Base-by-base conservation (phyloP, 495 filamentous ascomycete genomes). In the Astrothelium macrocarpum region DNA sequence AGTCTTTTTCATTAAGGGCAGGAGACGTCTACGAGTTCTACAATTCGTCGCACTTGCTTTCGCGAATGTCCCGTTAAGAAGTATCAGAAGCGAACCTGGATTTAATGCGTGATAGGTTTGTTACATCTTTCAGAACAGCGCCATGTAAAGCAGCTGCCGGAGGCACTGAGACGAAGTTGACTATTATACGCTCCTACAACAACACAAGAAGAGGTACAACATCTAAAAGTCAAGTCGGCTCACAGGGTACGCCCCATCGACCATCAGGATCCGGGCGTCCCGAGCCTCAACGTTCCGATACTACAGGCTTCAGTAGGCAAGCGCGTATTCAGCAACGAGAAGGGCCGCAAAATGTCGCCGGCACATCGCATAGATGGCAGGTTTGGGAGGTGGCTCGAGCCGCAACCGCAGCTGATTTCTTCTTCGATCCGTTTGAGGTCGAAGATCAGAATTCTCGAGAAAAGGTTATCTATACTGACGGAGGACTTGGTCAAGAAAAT, bases 321-420 rank as follows among this genome's bases (percentile, higher is more conserved):
- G 23, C 49, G 32, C 16, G 43, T 42, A 1, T n/a, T 42, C 14
- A 43, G 18, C 32, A 28, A 43, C 10, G 1, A 49, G 12, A 60
- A 11, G 18, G 18, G 9, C 49, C 2, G 25, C 26, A 2, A 67
- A 65, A 28, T 65, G 65, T 29, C 25, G 49, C 25, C 49, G 62
- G 42, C 20, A 45, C 26, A 46, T 62, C 67, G 59, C 42, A 62
- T 45, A 23, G 32, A 31, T 53, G 61, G 36, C 45, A 65, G 36
- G 32, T 69, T 18, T 69, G 67, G 67, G 16, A 69, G 56, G 67
- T 69, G 18, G 67, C 67, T 61, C 65, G 67, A 43, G 67, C 67
- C 32, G 59, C 67, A n/a, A 68, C 68, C 0, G 68, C 68, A 36
- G 68, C 66, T 25, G 12, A 28, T 11, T 64, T 65, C 23, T 68